Conservation (phyloP, 2,329 filamentous ascomycete species). For the Eutypella sp. region DNA sequence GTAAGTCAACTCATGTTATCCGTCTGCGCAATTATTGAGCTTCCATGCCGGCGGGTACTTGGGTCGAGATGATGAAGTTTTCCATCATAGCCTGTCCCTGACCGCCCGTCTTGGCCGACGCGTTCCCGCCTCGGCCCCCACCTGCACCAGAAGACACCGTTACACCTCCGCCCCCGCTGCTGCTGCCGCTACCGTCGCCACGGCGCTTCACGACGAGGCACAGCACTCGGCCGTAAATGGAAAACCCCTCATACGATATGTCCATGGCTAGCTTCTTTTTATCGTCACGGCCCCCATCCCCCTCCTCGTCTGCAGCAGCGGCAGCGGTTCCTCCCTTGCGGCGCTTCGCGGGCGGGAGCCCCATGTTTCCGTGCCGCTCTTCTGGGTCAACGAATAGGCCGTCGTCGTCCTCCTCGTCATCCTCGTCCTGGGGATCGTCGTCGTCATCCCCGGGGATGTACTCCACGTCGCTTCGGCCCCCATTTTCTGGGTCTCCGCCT, state of each 20-base stretch:
- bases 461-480: constrained; percentile 25
- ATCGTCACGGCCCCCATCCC: constrained; percentile 52
- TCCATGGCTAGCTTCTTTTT: constrained; percentile 89
- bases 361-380: constrained; percentile 33
- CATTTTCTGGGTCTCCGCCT: constrained; percentile 18
- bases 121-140: constrained; percentile 19
- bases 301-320: constrained; percentile 19
- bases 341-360: constrained; percentile 42
- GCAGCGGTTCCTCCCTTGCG: constrained; percentile 31
- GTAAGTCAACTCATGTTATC: too few relatives aligned
- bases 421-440: constrained; percentile 13
- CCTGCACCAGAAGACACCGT: constrained; percentile 26
- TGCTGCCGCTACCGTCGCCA: constrained; percentile 46
- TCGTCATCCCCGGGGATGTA: constrained; percentile 34
- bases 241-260: constrained; percentile 90
- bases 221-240: constrained; percentile 87
- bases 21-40: too few relatives aligned
- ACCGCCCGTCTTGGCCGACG: constrained; percentile 25
- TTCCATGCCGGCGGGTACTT: constrained; percentile 45
- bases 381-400: constrained; percentile 26
- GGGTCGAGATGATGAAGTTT: constrained; percentile 79
- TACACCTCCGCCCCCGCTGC: constrained; percentile 23
- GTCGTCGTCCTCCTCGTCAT: constrained; percentile 25
- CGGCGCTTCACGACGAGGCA: constrained; percentile 83
- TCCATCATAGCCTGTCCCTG: constrained; percentile 70